phyloP scores from a whole-genome alignment of 176 grass and related monocot genomes.

The Triticum turgidum region DNA sequence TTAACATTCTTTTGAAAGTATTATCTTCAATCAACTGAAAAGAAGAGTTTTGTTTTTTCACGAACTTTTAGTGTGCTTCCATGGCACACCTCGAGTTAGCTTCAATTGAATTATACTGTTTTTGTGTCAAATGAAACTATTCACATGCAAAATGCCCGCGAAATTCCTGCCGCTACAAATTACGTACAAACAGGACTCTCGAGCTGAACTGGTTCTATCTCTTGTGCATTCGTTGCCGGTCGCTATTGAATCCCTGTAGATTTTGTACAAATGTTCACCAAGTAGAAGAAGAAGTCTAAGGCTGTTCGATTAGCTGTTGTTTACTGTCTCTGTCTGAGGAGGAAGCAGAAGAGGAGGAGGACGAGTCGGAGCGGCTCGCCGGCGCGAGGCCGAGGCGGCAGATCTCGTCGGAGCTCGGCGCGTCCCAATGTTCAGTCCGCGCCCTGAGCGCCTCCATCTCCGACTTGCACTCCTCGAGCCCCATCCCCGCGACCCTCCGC shows the following conservation, averaged over 20 bases:
- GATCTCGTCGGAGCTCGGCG: constrained; percentile 37
- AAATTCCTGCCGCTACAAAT: neutral
- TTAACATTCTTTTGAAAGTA: no score
- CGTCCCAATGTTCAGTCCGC: constrained; percentile 34
- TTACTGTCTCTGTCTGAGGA: neutral
- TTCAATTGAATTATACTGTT: no score
- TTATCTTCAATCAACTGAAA: no score
- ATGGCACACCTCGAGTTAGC: no score
- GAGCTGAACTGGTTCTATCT: neutral
- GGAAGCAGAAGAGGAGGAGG: neutral
- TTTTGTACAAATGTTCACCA: constrained; percentile 1
- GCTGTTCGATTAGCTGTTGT: neutral
- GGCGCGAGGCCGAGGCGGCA: constrained; percentile 29
- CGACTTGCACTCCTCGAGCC: constrained; percentile 24
- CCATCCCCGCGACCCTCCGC: constrained; percentile 26
- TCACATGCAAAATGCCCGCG: neutral
- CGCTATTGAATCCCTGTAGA: neutral
- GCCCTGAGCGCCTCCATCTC: constrained; percentile 44
- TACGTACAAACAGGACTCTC: neutral
- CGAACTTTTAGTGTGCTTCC: no score
- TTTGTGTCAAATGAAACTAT: no score
- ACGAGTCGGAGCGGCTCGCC: neutral
- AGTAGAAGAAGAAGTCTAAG: neutral
- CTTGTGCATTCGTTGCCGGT: neutral
- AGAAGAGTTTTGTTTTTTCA: no score